phyloP scores from a whole-genome alignment of 192 early-diverging fungal genomes.

The Backusella macrospora region DNA sequence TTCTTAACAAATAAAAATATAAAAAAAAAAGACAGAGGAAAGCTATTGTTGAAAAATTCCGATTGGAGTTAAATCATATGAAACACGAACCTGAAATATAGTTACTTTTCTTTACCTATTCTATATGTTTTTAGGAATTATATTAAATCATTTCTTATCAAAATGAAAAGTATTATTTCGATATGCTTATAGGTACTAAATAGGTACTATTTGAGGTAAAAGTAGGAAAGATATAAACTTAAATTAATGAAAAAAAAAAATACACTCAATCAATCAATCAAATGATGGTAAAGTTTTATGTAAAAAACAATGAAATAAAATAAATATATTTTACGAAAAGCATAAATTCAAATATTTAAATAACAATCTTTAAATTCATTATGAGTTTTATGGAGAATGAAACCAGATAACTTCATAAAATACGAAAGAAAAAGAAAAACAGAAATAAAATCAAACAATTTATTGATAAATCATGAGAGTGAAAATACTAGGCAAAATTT shows the following conservation, averaged over 20 bases:
- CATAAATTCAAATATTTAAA: background rate
- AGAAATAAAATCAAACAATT: background rate
- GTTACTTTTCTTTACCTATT: background rate
- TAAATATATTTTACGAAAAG: background rate
- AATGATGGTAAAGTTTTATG: background rate
- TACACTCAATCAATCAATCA: background rate
- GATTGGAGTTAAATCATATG: background rate
- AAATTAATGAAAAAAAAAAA: background rate
- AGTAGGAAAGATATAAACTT: too few species aligned
- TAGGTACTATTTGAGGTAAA: too few species aligned
- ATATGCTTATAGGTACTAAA: too few species aligned
- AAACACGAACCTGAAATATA: background rate
- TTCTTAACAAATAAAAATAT: too few species aligned
- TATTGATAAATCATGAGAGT: background rate
- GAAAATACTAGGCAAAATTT: background rate
- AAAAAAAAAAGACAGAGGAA: background rate
- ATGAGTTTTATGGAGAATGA: background rate
- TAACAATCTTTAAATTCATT: background rate
- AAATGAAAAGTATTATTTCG: background rate
- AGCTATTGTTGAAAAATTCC: background rate
- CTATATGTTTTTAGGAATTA: background rate
- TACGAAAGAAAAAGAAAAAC: background rate
- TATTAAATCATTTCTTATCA: background rate
- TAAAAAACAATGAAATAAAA: background rate
- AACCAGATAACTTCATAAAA: too few species aligned